Conservation (phyloP, 106 monocot genomes). For the Platanthera zijinensis region DNA sequence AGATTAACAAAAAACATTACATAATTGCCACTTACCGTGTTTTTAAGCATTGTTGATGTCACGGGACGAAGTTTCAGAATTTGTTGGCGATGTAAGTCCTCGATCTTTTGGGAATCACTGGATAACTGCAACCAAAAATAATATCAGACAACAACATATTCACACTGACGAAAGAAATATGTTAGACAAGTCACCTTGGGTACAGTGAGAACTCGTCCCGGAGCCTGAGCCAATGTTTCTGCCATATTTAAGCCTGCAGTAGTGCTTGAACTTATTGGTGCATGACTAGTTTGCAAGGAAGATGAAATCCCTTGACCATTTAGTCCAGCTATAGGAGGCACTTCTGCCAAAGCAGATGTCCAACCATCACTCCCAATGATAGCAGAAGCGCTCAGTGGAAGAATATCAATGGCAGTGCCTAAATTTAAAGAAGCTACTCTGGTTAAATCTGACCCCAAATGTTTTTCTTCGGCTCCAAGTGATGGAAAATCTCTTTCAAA, state of each 20-base stretch:
- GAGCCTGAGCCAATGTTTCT: conserved; percentile 59
- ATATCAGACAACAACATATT: background rate
- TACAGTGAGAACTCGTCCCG: conserved; percentile 24
- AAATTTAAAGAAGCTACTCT: conserved; percentile 36
- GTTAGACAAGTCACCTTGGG: conserved; percentile 37
- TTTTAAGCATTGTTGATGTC: conserved; percentile 38
- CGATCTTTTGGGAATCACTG: conserved; percentile 33
- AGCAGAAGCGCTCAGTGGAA: conserved; percentile 12
- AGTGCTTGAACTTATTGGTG: conserved; percentile 7
- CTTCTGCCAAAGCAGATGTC: conserved; percentile 63
- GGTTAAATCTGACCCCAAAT: conserved; percentile 14
- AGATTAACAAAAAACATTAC: background rate
- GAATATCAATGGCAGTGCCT: conserved; percentile 21
- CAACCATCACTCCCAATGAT: conserved; percentile 38
- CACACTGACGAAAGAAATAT: background rate
- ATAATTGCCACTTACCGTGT: conserved; percentile 17
- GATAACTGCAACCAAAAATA: conserved; percentile 14
- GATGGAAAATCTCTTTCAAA: conserved; percentile 70
- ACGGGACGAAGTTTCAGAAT: conserved; percentile 40
- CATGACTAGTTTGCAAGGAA: conserved; percentile 13
- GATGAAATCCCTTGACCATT: conserved; percentile 20
- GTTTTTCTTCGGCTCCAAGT: conserved; percentile 59
- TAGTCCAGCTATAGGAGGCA: conserved; percentile 28
- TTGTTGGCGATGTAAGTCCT: conserved; percentile 32
- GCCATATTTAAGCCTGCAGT: conserved; percentile 67